A percentile compares a stretch with the other conserved stretches of the same genome.
Evolutionary conservation across 352 stramenopile genomes (phyloP).

Genomic region (Phytophthora melonis): DNA sequence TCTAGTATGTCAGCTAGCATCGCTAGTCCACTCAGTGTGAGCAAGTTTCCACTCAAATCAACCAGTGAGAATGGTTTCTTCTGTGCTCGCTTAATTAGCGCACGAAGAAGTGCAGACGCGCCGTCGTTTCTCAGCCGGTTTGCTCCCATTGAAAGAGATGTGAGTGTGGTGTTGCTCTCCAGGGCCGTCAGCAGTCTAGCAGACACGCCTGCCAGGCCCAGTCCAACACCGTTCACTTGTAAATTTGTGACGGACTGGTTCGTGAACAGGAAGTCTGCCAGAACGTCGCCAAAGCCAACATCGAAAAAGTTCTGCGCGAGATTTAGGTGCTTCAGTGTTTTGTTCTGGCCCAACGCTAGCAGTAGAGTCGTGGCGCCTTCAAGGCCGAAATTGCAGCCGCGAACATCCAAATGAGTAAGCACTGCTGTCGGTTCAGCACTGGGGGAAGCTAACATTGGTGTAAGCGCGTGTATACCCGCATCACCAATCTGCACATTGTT

Average conservation of each 20-base stretch:
- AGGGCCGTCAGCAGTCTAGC: conserved; percentile 57
- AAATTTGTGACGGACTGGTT: conserved; percentile 64
- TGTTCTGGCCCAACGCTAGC: conserved; percentile 62
- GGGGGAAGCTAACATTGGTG: conserved; percentile 65
- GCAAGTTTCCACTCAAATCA: conserved; percentile 81
- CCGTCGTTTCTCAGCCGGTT: conserved; percentile 79
- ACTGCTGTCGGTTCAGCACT: conserved; percentile 19
- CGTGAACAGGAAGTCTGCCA: conserved; percentile 69
- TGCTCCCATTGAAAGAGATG: conserved; percentile 63
- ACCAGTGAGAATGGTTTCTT: conserved; percentile 53
- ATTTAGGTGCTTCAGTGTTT: conserved; percentile 64
- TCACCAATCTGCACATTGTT: conserved; percentile 79
- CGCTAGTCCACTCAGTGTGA: conserved; percentile 60
- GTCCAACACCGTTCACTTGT: conserved; percentile 70
- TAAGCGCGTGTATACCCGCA: conserved; percentile 64
- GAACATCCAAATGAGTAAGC: conserved; percentile 72
- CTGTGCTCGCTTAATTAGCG: conserved; percentile 56
- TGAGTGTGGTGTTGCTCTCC: conserved; percentile 55
- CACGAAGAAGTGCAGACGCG: conserved; percentile 52
- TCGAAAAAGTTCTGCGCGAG: conserved; percentile 84
- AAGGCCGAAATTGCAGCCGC: conserved; percentile 73
- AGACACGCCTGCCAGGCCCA: conserved; percentile 63
- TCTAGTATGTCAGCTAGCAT: conserved; percentile 54
- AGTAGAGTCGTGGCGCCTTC: conserved; percentile 70
- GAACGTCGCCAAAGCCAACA: conserved; percentile 65